These are phyloP conservation scores for Cercospora brassicicola DNA, from an alignment of 2,329 filamentous ascomycete genomes.

Conservation along the genomic window DNA sequence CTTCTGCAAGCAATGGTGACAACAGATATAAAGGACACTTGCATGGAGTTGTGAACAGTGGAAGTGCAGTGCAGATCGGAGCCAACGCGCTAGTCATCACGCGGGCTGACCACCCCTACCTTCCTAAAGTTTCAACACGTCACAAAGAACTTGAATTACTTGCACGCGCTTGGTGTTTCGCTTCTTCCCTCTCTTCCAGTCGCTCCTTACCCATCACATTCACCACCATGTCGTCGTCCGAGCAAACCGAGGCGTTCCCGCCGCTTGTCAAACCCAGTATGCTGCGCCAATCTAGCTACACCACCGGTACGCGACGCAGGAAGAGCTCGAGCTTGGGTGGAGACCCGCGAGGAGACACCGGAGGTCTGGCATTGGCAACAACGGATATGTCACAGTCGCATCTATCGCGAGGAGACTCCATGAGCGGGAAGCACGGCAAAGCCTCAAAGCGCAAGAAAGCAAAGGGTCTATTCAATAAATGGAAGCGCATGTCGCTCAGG, in stretches of 20 bases:
- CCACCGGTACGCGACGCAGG: conserved; percentile 24
- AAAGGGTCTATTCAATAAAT: conserved; percentile 47
- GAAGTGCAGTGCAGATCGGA: background rate
- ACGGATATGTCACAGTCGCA: conserved; percentile 13
- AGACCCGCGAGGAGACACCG: conserved; percentile 56
- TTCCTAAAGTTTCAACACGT: background rate
- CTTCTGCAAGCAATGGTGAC: background rate
- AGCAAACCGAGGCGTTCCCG: conserved; percentile 23
- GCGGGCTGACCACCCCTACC: conserved; percentile 1
- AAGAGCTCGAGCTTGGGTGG: conserved; percentile 48
- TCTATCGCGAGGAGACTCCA: conserved; percentile 16
- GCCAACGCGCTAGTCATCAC: background rate
- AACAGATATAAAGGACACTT: background rate
- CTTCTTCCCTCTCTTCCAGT: conserved; percentile 11
- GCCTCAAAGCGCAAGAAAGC: conserved; percentile 51
- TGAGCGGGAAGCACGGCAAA: conserved; percentile 29
- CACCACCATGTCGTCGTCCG: conserved; percentile 14
- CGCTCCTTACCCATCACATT: conserved; percentile 21
- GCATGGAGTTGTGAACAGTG: background rate
- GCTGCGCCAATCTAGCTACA: conserved; percentile 21
- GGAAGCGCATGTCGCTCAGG: conserved; percentile 48
- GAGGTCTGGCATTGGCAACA: conserved; percentile 53
- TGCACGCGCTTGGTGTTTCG: background rate
- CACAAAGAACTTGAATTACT: conserved; percentile 4
- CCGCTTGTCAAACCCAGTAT: conserved; percentile 17